Conservation (phyloP, 768 basidiomycete species). For the Amanita subjunquillea region DNA sequence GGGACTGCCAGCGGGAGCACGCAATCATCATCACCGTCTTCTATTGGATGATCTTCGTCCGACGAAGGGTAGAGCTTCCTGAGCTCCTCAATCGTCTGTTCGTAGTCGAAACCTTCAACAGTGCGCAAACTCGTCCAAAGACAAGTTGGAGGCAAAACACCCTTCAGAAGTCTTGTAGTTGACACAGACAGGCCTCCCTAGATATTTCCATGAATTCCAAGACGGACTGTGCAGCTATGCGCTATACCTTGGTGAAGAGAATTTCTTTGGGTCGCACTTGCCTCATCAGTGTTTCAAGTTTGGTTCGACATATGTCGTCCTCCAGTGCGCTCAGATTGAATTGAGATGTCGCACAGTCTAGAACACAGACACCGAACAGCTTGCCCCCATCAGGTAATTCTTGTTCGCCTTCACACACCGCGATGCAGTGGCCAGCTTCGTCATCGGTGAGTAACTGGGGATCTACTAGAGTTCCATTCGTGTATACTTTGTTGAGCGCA, state of each 20-base stretch:
- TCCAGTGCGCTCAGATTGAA: constrained; percentile 86
- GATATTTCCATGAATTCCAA: neutral
- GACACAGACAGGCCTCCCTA: constrained; percentile 82
- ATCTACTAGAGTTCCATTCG: constrained; percentile 93
- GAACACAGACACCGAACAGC: constrained; percentile 79
- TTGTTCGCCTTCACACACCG: constrained; percentile 57
- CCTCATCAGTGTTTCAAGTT: constrained; percentile 86
- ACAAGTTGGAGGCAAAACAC: constrained; percentile 68
- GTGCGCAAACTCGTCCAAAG: constrained; percentile 83
- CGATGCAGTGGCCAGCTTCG: constrained; percentile 90
- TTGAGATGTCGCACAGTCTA: constrained; percentile 93
- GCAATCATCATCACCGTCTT: constrained; percentile 26
- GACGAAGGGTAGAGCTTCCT: constrained; percentile 52
- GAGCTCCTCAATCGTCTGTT: constrained; percentile 59
- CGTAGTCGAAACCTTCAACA: constrained; percentile 74
- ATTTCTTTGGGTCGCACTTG: constrained; percentile 88
- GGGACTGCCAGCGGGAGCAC: constrained; percentile 44
- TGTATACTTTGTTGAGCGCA: constrained; percentile 92
- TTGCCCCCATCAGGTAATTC: constrained; percentile 31
- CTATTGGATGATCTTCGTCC: constrained; percentile 25
- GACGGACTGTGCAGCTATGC: neutral
- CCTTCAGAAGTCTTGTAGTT: constrained; percentile 75
- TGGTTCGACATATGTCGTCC: constrained; percentile 89
- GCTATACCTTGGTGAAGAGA: constrained; percentile 75
- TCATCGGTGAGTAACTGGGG: constrained; percentile 83